Base-by-base conservation (phyloP, 129 eudicot genomes). In the Lactuca sativa region DNA sequence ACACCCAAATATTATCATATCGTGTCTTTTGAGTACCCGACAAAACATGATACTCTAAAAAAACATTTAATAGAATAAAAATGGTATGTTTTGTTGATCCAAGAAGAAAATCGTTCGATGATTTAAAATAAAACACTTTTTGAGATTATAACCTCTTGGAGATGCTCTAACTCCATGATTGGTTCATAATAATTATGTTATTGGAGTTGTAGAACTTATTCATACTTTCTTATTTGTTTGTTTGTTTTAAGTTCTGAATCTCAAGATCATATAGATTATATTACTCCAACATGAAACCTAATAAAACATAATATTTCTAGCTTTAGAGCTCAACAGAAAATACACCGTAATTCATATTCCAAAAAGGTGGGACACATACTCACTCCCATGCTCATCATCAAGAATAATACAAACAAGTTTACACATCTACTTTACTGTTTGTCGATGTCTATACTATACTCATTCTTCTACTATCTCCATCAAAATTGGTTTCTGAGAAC, bases 401-500 rank as follows among this genome's bases (percentile, higher is more conserved):
- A 25, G 30, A 25, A 25, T 8, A 40, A 61, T 62, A 69, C 76
- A 69, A 31, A 69, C 66, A 69, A 31, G 65, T 61, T 59, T 53
- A 77, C 71, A 54, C 71, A 44, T 64, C 69, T 41, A 62, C 41
- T 51, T 34, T 72, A 36, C 7, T 62, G 60, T 62, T 48, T 59
- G 10, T 71, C 6, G 36, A 44, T 47, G 56, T 34, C 65, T 31
- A 64, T 43, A 64, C 48, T 54, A 64, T 30, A 69, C 65, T 17
- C 5, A 74, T 56, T 61, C 57, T 62, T 69, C 59, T 69, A 38
- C 65, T 15, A 2, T 52, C 81, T 76, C 75, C 65, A 77, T 77
- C 81, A 77, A 77, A 77, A 77, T 55, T 77, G 71, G 71, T 41
- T 69, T 56, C 67, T 67, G 62, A 66, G 44, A 49, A 47, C 59